Conservation (phyloP, 2,329 filamentous ascomycete species). For the Monilinia vaccinii-corymbosi region DNA sequence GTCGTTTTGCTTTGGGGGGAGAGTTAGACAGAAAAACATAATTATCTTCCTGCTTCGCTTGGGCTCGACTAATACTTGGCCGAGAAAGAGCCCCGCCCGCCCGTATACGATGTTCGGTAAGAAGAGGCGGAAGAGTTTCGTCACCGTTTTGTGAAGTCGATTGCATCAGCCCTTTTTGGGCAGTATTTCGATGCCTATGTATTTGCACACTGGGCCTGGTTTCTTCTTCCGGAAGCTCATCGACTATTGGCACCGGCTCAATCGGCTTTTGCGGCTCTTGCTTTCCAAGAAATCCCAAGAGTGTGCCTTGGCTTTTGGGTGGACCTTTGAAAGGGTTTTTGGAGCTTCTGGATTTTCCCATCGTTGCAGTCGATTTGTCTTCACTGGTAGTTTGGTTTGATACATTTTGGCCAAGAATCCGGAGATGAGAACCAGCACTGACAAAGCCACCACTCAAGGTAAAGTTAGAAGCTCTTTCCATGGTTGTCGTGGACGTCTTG, state of each 20-base stretch:
- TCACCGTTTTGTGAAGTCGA: background rate
- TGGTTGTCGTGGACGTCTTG: constrained; percentile 46
- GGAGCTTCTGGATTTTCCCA: constrained; percentile 1
- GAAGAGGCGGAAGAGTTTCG: background rate
- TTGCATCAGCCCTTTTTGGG: background rate
- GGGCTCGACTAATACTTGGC: constrained; percentile 14
- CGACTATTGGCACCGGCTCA: background rate
- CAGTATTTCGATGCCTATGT: constrained; percentile 1
- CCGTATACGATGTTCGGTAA: constrained; percentile 21
- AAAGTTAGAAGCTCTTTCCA: constrained; percentile 52
- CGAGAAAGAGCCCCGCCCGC: constrained; percentile 13
- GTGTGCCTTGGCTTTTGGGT: constrained; percentile 20
- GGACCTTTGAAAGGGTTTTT: constrained; percentile 12
- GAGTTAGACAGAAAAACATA: constrained; percentile 29
- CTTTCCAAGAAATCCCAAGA: constrained; percentile 24
- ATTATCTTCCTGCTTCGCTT: constrained; percentile 15
- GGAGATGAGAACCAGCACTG: constrained; percentile 26
- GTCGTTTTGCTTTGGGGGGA: constrained; percentile 18
- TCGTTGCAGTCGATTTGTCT: constrained; percentile 4
- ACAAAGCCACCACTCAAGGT: constrained; percentile 41
- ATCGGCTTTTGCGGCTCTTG: background rate
- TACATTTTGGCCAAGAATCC: constrained; percentile 25
- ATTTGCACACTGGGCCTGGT: background rate
- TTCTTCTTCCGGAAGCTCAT: background rate
- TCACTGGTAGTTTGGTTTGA: constrained; percentile 20